Evolutionary conservation across 257 asterid species (phyloP).

Genomic region (Verbena officinalis): DNA sequence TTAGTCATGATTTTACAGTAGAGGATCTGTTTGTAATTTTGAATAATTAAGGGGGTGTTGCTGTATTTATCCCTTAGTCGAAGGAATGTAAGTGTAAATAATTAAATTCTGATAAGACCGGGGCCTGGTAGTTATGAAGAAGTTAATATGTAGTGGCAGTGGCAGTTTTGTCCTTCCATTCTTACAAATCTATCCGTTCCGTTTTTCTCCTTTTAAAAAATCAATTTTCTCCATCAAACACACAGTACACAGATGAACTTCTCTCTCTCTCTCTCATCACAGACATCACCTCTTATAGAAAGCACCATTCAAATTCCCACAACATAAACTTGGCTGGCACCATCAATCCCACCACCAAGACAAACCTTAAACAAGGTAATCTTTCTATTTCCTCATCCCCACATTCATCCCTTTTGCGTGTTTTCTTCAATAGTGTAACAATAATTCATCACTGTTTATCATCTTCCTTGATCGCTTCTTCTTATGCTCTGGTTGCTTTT

Average conservation of each 20-base stretch:
- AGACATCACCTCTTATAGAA: conserved; percentile 2
- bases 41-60: too few relatives aligned
- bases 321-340: neutral
- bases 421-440: neutral
- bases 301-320: conserved; percentile 29
- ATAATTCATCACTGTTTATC: neutral
- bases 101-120: conserved; percentile 2
- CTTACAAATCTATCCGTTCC: conserved; percentile 9
- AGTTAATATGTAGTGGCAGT: conserved; percentile 29
- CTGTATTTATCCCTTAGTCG: too few relatives aligned
- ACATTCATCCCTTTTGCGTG: neutral
- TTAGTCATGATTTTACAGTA: too few relatives aligned
- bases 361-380: conserved; percentile 22
- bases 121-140: conserved; percentile 22
- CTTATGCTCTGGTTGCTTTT: neutral
- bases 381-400: neutral
- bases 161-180: conserved; percentile 38
- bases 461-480: neutral
- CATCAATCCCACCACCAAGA: neutral
- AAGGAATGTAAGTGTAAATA: too few relatives aligned
- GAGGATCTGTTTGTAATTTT: too few relatives aligned
- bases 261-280: conserved; percentile 16
- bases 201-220: neutral
- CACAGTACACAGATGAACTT: neutral
- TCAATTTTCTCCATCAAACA: conserved; percentile 8